Evolutionary conservation across 176 grass and related monocot genomes (phyloP), one percentile per base, ranked within the genome.

Genomic region (Metroxylon sagu): DNA sequence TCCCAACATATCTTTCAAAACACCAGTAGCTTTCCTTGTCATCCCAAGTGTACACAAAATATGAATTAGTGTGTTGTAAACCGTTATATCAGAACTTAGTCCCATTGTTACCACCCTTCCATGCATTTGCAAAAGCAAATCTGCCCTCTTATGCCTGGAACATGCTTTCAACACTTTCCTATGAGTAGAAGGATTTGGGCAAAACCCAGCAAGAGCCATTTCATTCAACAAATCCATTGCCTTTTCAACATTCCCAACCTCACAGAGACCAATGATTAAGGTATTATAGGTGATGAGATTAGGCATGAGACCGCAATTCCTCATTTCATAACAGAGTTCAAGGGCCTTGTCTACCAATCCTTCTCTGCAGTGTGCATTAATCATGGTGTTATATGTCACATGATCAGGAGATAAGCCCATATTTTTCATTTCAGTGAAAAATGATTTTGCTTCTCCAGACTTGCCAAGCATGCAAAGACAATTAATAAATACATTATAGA

Each of bases 401-500:
- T 77, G 60, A 72, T 97, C 78, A 26, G 92, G 92, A 75, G 48
- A 70, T 63, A 97, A 76, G n/a, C 87, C 87, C 26, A 56, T 67
- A 68, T 80, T 85, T 88, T 55, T 85, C 81, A 97, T 90, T 57
- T 90, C 81, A 68, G 59, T 49, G 52, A 97, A 64, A 59, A 77
- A 70, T 6, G 80, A 79, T 74, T 88, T 82, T 15, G 87, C 92
- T 71, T 85, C 81, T 26, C 53, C 52, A 51, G 52, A 70, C 35
- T 88, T 90, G 30, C 81, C 81, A 65, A 82, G 79, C 26, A 61
- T 72, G 48, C 81, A 97, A 67, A 97, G 86, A 69, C 77, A 90
- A 73, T 97, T 97, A 75, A 97, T 80, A 74, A 97, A 84, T 59
- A 97, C 84, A 75, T 97, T 97, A 76, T 97, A 97, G 58, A 88